Evolutionary conservation across 306 rosid species (phyloP).

Genomic region (Betula pendula): DNA sequence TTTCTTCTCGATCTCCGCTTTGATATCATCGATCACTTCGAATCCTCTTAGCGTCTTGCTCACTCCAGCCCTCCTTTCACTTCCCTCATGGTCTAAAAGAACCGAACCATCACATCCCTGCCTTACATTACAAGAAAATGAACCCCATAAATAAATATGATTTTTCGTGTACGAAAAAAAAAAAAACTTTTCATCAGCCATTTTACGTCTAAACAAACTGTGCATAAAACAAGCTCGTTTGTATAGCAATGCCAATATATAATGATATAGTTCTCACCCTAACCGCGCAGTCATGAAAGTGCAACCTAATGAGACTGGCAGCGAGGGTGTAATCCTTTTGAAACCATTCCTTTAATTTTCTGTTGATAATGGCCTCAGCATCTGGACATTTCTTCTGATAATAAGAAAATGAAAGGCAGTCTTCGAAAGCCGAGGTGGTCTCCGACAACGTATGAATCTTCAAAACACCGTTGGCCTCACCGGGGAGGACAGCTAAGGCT

Average conservation of each 20-base stretch:
- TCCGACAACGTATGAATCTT: conserved; percentile 25
- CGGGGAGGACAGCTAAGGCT: conserved; percentile 25
- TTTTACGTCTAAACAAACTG: too few relatives aligned
- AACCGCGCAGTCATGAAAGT: conserved; percentile 82
- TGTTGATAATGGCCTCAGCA: conserved; percentile 55
- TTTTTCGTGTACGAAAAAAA: too few relatives aligned
- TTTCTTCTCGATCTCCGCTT: conserved; percentile 59
- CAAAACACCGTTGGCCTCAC: conserved; percentile 4
- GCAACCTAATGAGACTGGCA: conserved; percentile 71
- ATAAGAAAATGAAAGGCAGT: conserved; percentile 49
- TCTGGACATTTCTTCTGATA: conserved; percentile 62
- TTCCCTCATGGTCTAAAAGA: conserved; percentile 66
- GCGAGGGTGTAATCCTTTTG: conserved; percentile 53
- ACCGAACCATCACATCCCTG: conserved; percentile 89
- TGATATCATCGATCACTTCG: conserved; percentile 75
- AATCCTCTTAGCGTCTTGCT: conserved; percentile 87
- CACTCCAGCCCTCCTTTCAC: conserved; percentile 61
- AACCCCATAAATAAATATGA: neutral
- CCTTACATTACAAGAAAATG: neutral
- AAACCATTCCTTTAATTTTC: conserved; percentile 55
- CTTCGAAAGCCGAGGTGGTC: conserved; percentile 29
- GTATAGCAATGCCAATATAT: too few relatives aligned
- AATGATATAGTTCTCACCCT: conserved; percentile 40
- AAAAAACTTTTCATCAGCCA: too few relatives aligned
- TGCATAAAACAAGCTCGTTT: too few relatives aligned